A percentile compares a stretch with the other conserved stretches of the same genome.
phyloP scores from a whole-genome alignment of 2,329 filamentous ascomycete genomes.

The Teratosphaeria epicoccoides region DNA sequence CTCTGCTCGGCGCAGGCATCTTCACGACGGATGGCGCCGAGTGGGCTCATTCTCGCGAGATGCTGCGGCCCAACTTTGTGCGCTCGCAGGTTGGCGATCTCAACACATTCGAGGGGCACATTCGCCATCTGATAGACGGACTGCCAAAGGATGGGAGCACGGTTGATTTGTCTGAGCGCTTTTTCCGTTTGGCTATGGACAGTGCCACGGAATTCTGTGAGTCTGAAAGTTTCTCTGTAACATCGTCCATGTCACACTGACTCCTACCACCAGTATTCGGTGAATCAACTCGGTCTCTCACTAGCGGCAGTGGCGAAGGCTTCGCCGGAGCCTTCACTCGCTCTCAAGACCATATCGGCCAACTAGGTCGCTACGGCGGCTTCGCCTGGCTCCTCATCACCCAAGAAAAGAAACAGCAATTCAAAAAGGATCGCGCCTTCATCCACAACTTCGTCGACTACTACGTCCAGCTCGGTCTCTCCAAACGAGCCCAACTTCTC shows the following conservation, averaged over 20 bases:
- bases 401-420: slow-evolving; percentile 23
- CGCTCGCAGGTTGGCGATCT: slow-evolving; percentile 44
- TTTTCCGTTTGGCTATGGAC: slow-evolving; percentile 56
- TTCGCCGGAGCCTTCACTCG: slow-evolving; percentile 27
- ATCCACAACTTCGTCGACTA: slow-evolving; percentile 40
- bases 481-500: slow-evolving; percentile 20
- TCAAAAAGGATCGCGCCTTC: slow-evolving; percentile 29
- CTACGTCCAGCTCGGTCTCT: slow-evolving; percentile 34
- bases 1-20: slow-evolving; percentile 34
- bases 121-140: slow-evolving; percentile 46
- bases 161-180: slow-evolving; percentile 51
- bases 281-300: slow-evolving; percentile 28
- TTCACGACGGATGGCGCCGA: slow-evolving; percentile 37
- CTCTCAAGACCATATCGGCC: slow-evolving; percentile 20
- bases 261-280: slow-evolving; percentile 45
- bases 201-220: slow-evolving; percentile 51
- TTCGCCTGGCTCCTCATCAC: slow-evolving; percentile 11
- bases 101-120: slow-evolving; percentile 50
- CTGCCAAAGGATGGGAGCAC: slow-evolving; percentile 42
- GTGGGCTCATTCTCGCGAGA: slow-evolving; percentile 30
- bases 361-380: slow-evolving; percentile 15
- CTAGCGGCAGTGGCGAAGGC: slow-evolving; percentile 13
- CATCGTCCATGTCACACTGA: background rate
- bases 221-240: background rate
- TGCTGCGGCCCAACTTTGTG: slow-evolving; percentile 45